These are phyloP conservation scores for Mortierella hygrophila DNA, from an alignment of 192 early-diverging fungal genomes.

Conservation along the genomic window DNA sequence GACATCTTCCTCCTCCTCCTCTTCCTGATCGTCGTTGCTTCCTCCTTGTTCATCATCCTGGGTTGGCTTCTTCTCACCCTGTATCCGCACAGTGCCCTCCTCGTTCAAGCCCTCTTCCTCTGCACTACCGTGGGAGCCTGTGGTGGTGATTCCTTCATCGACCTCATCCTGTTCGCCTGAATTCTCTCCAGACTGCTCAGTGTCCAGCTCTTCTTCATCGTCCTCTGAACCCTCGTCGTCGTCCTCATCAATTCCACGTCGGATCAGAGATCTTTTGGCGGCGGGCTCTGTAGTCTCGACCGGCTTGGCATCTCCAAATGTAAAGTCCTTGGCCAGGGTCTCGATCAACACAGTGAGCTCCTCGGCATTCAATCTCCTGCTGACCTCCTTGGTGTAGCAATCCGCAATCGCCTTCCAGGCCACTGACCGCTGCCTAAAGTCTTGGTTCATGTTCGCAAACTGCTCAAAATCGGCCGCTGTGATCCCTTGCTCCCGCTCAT, in stretches of 20 bases:
- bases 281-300: not conserved
- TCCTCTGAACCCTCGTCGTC: slow-evolving; percentile 7
- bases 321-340: slow-evolving; percentile 36
- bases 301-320: not conserved
- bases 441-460: slow-evolving; percentile 41
- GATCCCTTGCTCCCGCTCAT: slow-evolving; percentile 14
- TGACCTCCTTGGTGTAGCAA: slow-evolving; percentile 52
- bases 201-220: not conserved
- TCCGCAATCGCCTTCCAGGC: slow-evolving; percentile 48
- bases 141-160: not conserved
- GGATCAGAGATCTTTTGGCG: not conserved
- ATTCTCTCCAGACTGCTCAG: not conserved
- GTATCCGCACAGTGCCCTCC: slow-evolving; percentile 23
- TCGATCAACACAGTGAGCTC: slow-evolving; percentile 39
- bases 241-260: slow-evolving; percentile 1
- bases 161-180: not conserved
- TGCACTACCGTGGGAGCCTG: not conserved
- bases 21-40: not conserved
- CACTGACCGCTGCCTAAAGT: slow-evolving; percentile 34
- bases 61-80: not conserved
- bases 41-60: not conserved
- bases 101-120: slow-evolving; percentile 18
- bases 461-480: slow-evolving; percentile 41
- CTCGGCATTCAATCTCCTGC: slow-evolving; percentile 32
- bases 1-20: slow-evolving; percentile 29